Base-by-base conservation (phyloP, 306 rosid genomes). In the Delonix regia region DNA sequence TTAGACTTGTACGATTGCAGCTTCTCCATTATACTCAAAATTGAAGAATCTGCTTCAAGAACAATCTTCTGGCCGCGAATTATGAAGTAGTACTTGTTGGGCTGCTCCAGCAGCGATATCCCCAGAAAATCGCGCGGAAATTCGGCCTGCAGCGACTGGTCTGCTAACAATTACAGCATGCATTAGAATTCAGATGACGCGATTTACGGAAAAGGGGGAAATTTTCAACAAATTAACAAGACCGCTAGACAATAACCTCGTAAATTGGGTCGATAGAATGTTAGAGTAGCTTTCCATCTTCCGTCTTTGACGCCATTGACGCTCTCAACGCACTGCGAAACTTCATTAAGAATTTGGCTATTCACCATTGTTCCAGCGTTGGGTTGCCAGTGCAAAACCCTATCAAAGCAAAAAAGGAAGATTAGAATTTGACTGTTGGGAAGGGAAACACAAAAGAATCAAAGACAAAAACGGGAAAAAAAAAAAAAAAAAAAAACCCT, bases 321-420 rank as follows among this genome's bases (percentile, higher is more conserved):
- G 89, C 80, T 86, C 83, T 93, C 99, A 0, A 90, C 90, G 70
- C 97, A 93, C 83, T 95, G 99, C 2, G 96, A 86, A 30, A 93
- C 90, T 80, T 95, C 99, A 56, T 78, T 92, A 14, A 95, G 86
- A 87, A 91, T 86, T 76, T 89, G 98, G 76, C 90, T 88, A 77
- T 80, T 95, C 69, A 88, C 96, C 0, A 83, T 75, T 7, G 84
- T 73, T 80, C 98, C 98, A n/a, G 84, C 90, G 21, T 79, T 89
- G 9, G 98, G 98, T 73, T 91, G 95, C 97, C 99, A 95, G 56
- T 88, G 97, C 90, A 94, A 79, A 82, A 94, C 88, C 94, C 99
- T 90, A 75, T 9, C 18, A 59, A 44, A 42, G 28, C 28, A 71
- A 71, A 65, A 0, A 56, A 36, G 28, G 27, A 61, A 60, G 12